Conservation (phyloP, 2,329 filamentous ascomycete genomes). For the Pezizomycotina sp. region DNA sequence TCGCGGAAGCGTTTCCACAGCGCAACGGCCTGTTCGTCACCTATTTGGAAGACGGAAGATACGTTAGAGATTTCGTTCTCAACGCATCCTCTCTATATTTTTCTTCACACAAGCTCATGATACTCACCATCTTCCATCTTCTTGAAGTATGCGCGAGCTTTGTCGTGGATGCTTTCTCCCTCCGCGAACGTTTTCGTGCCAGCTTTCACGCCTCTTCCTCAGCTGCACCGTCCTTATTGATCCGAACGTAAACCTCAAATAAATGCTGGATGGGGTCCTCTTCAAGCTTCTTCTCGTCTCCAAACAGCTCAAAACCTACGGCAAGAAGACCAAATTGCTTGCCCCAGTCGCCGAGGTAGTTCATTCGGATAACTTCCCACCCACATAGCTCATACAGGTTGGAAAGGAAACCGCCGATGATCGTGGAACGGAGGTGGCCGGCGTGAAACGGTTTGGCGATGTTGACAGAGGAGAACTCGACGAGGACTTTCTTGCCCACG, state of each 20-base stretch:
- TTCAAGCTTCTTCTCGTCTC: constrained; percentile 52
- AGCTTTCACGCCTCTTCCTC: constrained; percentile 34
- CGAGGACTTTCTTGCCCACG: constrained; percentile 46
- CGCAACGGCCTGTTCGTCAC: constrained; percentile 42
- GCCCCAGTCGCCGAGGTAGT: constrained; percentile 67
- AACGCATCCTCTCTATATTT: too few relatives aligned
- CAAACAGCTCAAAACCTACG: constrained; percentile 58
- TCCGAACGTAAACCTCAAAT: constrained; percentile 65
- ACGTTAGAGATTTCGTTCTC: not conserved
- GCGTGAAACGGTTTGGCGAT: constrained; percentile 72
- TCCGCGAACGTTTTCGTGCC: constrained; percentile 10
- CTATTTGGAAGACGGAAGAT: constrained; percentile 3
- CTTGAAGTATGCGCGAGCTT: constrained; percentile 56
- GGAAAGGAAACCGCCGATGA: constrained; percentile 56
- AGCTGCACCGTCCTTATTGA: constrained; percentile 42
- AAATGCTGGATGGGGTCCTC: constrained; percentile 67
- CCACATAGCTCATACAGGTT: constrained; percentile 53
- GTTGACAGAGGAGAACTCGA: constrained; percentile 75
- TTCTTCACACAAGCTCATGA: not conserved
- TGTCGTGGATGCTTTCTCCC: constrained; percentile 41
- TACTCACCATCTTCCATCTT: constrained; percentile 44
- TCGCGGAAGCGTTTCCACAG: constrained; percentile 52
- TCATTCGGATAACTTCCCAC: constrained; percentile 55
- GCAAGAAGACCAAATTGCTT: constrained; percentile 55
- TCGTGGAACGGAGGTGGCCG: constrained; percentile 58